These are phyloP conservation scores for Areca catechu DNA, from an alignment of 176 grass and related monocot genomes.

Conservation along the genomic window DNA sequence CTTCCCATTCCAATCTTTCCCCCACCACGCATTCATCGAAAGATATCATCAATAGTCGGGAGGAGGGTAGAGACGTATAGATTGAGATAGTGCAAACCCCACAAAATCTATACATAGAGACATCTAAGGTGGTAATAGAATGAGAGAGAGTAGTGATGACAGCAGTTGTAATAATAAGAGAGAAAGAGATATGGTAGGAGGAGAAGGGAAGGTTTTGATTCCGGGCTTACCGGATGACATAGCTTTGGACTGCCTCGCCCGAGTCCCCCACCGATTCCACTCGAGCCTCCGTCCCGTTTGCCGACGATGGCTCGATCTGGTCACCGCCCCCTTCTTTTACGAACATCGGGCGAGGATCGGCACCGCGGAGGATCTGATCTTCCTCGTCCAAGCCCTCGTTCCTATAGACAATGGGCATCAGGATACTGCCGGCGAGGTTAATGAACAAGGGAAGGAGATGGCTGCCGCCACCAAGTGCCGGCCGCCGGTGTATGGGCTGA, in stretches of 20 bases:
- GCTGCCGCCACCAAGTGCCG: neutral
- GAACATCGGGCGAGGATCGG: constrained; percentile 15
- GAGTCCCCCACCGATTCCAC: constrained; percentile 34
- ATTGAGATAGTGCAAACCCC: no score
- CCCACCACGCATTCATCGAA: no score
- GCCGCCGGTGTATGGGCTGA: constrained; percentile 15
- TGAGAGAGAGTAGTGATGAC: neutral
- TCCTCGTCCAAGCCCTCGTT: constrained; percentile 36
- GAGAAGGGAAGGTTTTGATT: constrained; percentile 16
- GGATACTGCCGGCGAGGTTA: neutral
- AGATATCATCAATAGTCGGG: no score
- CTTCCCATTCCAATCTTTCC: no score
- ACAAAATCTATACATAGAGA: no score
- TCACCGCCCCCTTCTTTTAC: constrained; percentile 13
- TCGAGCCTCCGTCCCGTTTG: constrained; percentile 24
- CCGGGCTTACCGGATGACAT: constrained; percentile 44
- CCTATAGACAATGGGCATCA: neutral
- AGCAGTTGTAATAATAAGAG: neutral
- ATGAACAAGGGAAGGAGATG: neutral
- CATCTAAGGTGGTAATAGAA: neutral
- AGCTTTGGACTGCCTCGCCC: constrained; percentile 51
- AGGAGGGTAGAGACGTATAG: no score
- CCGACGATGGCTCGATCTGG: constrained; percentile 28
- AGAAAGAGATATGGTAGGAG: neutral
- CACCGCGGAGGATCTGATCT: constrained; percentile 38